These are phyloP conservation scores for Hansenula sp. DNA, from an alignment of 1,139 yeast species.

Conservation along the genomic window DNA sequence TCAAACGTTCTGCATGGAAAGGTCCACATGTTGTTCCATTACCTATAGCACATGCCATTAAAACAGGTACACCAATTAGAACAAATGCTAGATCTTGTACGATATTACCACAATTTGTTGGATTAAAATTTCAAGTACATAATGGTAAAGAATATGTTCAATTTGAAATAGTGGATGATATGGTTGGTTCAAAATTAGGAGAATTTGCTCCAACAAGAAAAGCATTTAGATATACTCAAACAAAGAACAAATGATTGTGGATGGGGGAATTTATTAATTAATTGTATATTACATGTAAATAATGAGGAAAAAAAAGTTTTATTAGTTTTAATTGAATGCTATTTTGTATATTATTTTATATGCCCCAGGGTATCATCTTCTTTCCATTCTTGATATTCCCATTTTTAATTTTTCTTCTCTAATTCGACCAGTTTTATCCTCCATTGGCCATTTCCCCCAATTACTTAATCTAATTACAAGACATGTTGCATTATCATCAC, in stretches of 20 bases:
- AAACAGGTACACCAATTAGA: constrained; percentile 79
- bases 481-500: constrained; percentile 94
- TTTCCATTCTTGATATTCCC: constrained; percentile 37
- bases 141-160: constrained; percentile 94
- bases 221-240: constrained; percentile 77
- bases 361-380: constrained; percentile 11
- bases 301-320: not conserved
- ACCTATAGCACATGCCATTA: constrained; percentile 81
- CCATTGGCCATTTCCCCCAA: constrained; percentile 90
- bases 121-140: constrained; percentile 89
- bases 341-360: too few species aligned
- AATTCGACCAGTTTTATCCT: constrained; percentile 76
- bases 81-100: constrained; percentile 95
- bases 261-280: not conserved
- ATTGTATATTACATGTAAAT: constrained; percentile 3
- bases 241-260: constrained; percentile 28
- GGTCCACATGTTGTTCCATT: constrained; percentile 93
- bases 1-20: constrained; percentile 81
- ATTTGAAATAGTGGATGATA: constrained; percentile 82
- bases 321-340: too few species aligned
- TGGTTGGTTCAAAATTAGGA: constrained; percentile 97
- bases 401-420: constrained; percentile 71
- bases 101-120: constrained; percentile 91
- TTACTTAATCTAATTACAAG: constrained; percentile 74
- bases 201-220: constrained; percentile 88